phyloP scores from a whole-genome alignment of 805 yeast species.

The Candida fluviatilis region DNA sequence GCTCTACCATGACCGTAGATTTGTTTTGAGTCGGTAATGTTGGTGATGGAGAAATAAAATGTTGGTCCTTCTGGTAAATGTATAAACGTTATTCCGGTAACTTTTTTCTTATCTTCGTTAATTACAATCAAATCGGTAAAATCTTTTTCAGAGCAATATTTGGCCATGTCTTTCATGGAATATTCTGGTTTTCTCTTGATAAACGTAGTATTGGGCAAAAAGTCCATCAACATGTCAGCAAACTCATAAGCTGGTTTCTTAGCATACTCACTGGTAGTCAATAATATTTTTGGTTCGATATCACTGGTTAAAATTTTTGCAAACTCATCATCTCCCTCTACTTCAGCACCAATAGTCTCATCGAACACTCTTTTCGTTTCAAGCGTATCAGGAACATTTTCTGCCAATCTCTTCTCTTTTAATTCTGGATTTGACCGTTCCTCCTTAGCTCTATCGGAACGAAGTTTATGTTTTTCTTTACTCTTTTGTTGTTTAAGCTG shows the following conservation, averaged over 20 bases:
- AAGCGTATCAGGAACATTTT: conserved; percentile 76
- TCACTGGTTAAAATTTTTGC: conserved; percentile 49
- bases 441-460: conserved; percentile 82
- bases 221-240: conserved; percentile 79
- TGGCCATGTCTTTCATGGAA: conserved; percentile 81
- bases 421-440: conserved; percentile 81
- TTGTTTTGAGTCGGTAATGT: conserved; percentile 67
- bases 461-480: conserved; percentile 69
- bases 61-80: conserved; percentile 96
- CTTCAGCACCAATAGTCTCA: conserved; percentile 66
- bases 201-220: conserved; percentile 81
- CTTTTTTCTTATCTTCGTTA: conserved; percentile 90
- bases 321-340: conserved; percentile 65
- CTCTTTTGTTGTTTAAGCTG: conserved; percentile 69
- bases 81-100: conserved; percentile 87
- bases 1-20: conserved; percentile 88
- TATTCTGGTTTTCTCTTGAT: conserved; percentile 87
- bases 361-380: conserved; percentile 83
- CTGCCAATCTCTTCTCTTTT: conserved; percentile 71
- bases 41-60: conserved; percentile 80
- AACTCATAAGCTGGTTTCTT: conserved; percentile 84
- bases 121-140: conserved; percentile 85
- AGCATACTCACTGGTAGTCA: conserved; percentile 88
- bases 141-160: conserved; percentile 73
- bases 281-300: conserved; percentile 73